These are phyloP conservation scores for Arthrobotrys sphaeroides DNA, from an alignment of 2,329 filamentous ascomycete genomes.

Conservation along the genomic window DNA sequence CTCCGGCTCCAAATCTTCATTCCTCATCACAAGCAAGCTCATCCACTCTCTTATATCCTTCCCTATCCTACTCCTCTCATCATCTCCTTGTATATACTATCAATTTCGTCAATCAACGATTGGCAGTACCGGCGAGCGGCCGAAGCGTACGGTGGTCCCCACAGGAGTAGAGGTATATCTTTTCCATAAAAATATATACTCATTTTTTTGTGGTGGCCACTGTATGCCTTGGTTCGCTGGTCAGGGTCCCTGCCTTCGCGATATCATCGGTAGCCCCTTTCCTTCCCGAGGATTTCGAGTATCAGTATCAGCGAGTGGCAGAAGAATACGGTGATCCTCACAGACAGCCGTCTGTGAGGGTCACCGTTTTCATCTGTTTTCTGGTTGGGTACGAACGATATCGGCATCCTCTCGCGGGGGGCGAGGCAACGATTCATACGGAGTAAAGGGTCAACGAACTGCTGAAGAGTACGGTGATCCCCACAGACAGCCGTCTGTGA, in stretches of 20 bases:
- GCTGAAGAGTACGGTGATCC: slow-evolving; percentile 53
- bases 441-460: slow-evolving; percentile 24
- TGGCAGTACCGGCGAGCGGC: slow-evolving; percentile 9
- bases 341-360: slow-evolving; percentile 53
- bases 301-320: slow-evolving; percentile 47
- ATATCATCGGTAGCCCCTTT: neutral
- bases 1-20: neutral
- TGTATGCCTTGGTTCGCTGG: slow-evolving; percentile 47
- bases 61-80: neutral
- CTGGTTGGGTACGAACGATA: slow-evolving; percentile 32
- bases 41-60: neutral
- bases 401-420: neutral
- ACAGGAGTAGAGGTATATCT: slow-evolving; percentile 55
- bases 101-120: neutral
- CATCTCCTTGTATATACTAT: neutral
- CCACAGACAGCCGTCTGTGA: slow-evolving; percentile 52
- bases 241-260: neutral
- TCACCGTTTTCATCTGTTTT: slow-evolving; percentile 52
- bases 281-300: neutral
- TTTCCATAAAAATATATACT: slow-evolving; percentile 52
- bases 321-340: slow-evolving; percentile 54
- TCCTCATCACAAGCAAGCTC: slow-evolving; percentile 13
- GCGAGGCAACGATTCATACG: neutral
- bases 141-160: slow-evolving; percentile 53
- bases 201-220: slow-evolving; percentile 46